Evolutionary conservation across 2,329 filamentous ascomycete genomes (phyloP), one percentile per base, ranked within the genome.

Genomic region (Grosmannia huntii): DNA sequence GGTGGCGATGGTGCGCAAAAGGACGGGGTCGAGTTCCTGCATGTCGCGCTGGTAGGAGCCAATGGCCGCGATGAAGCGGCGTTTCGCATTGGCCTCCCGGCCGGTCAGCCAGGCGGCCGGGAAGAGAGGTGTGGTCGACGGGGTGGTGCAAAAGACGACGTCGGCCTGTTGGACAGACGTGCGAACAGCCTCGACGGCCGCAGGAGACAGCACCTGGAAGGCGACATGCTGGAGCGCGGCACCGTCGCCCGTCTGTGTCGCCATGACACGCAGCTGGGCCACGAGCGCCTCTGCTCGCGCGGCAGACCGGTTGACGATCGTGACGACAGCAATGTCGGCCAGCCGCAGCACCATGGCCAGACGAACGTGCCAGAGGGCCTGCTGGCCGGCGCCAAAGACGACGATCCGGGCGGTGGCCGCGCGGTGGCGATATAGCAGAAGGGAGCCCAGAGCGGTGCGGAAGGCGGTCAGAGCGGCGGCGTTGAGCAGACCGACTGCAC

Each of bases 311-410:
- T 73, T 72, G 10, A 73, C 66, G 3, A 72, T 56, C 0, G 66
- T 71, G 14, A 73, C 60, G 4, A 55, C 62, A 10, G 60, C 59
- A 4, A 72, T 64, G 16, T 67, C 65, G 0, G 55, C 44, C 0
- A 67, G 67, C 3, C 67, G 60, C 0, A 87, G 73, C 2, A 84
- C 72, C 2, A 89, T 69, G 0, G 84, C 82, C 6, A 89, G 76
- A 0, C 83, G 78, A 10, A 85, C 79, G 65, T 88, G 85, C 85
- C 85, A 89, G 65, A 85, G 81, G 0, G 85, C 86, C 69, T 88
- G 84, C 62, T 80, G 82, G 33, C 85, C 85, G 0, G 84, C 84
- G 1, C 86, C 85, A 64, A 89, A 89, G 33, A 88, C 77, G 5
- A 82, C 76, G 1, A 87, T 64, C 19, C 80, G 81, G 63, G 82